Evolutionary conservation across 176 grass and related monocot species (phyloP).

Genomic region (Hordeum marinum): DNA sequence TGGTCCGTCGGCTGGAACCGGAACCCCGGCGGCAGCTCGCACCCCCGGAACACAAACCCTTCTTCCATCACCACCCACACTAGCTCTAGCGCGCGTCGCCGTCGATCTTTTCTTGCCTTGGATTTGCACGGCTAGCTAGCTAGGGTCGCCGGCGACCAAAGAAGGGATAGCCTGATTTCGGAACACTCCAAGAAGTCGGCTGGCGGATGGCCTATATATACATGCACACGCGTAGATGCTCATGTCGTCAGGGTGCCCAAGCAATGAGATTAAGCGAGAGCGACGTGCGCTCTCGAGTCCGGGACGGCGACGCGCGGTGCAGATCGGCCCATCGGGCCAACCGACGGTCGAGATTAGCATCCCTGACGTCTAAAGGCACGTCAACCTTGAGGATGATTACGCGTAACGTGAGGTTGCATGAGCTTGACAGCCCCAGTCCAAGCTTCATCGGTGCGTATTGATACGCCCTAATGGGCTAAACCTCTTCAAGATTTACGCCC

Average conservation of each 20-base stretch:
- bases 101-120: no score
- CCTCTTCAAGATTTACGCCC: neutral
- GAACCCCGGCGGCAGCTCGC: conserved; percentile 80
- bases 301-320: neutral
- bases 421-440: neutral
- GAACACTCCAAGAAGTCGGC: neutral
- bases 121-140: neutral
- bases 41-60: conserved; percentile 20
- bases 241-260: neutral
- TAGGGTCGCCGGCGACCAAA: neutral
- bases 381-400: neutral
- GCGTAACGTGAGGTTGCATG: neutral
- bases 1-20: conserved; percentile 96
- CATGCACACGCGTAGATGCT: neutral
- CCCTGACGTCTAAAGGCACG: neutral
- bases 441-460: neutral
- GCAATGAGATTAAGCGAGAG: neutral
- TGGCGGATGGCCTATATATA: neutral
- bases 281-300: neutral
- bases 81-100: no score
- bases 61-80: neutral
- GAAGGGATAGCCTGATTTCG: neutral
- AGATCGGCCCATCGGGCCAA: neutral
- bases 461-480: neutral
- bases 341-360: neutral